Evolutionary conservation across 345 rosid genomes (phyloP).

Genomic region (Populus davidiana): DNA sequence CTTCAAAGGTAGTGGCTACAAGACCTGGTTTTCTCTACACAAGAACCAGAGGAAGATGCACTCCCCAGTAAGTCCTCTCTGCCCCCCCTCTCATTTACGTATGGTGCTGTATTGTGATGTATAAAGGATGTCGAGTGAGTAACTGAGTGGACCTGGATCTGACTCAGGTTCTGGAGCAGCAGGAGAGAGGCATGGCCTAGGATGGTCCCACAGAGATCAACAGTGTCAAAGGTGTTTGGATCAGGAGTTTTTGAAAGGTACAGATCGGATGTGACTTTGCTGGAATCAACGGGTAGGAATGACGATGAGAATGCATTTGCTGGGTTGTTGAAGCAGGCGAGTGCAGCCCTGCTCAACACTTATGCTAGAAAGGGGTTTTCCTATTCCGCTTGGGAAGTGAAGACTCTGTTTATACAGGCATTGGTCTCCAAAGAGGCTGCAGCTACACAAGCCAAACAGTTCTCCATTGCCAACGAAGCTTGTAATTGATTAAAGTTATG

Average conservation of each 20-base stretch:
- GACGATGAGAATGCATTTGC: constrained; percentile 52
- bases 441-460: constrained; percentile 43
- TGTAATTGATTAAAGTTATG: constrained; percentile 35
- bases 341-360: constrained; percentile 77
- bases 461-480: constrained; percentile 62
- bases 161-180: constrained; percentile 80
- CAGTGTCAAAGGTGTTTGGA: constrained; percentile 74
- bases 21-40: constrained; percentile 59
- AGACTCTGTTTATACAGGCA: constrained; percentile 65
- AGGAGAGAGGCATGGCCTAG: constrained; percentile 79
- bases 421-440: constrained; percentile 67
- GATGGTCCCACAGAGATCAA: constrained; percentile 75
- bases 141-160: neutral
- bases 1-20: neutral
- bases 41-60: constrained; percentile 74
- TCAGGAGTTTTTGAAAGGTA: constrained; percentile 58
- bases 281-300: constrained; percentile 59
- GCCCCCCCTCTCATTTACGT: neutral
- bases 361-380: constrained; percentile 57
- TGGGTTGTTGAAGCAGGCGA: constrained; percentile 62
- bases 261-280: constrained; percentile 68
- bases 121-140: neutral
- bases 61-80: constrained; percentile 50
- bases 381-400: constrained; percentile 77
- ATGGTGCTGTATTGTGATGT: neutral